phyloP scores from a whole-genome alignment of 2,329 filamentous ascomycete species.

The Aspergillus melleus region DNA sequence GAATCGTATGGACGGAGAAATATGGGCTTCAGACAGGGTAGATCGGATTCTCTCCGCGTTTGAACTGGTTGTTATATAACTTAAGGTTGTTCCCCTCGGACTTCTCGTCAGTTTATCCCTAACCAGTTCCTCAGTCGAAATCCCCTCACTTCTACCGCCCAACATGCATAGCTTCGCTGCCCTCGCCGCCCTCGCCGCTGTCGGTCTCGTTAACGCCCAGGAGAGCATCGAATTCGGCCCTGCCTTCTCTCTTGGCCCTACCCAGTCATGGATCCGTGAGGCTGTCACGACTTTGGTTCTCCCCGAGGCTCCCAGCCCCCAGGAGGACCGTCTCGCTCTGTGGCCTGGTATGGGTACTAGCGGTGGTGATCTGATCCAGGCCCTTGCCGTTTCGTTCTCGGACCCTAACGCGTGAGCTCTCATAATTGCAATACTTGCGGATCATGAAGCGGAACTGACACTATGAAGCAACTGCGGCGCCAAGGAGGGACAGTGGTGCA shows the following conservation, averaged over 20 bases:
- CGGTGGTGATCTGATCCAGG: slow-evolving; percentile 33
- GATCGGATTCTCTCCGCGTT: background rate
- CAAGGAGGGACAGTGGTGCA: slow-evolving; percentile 32
- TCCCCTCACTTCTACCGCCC: too few species aligned
- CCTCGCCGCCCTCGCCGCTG: slow-evolving; percentile 15
- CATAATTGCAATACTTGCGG: background rate
- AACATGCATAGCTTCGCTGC: background rate
- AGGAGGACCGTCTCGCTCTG: slow-evolving; percentile 30
- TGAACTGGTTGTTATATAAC: too few species aligned
- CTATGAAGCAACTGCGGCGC: slow-evolving; percentile 29
- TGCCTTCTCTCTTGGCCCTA: slow-evolving; percentile 33
- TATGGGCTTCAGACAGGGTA: background rate
- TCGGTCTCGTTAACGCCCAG: slow-evolving; percentile 16
- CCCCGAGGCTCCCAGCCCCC: slow-evolving; percentile 26
- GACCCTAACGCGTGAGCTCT: slow-evolving; percentile 27
- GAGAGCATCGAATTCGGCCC: slow-evolving; percentile 30
- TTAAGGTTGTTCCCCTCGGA: too few species aligned
- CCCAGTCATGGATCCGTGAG: slow-evolving; percentile 32
- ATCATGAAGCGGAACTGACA: background rate
- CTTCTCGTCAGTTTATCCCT: too few species aligned
- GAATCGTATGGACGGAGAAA: background rate
- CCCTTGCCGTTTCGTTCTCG: slow-evolving; percentile 30
- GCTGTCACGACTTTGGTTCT: slow-evolving; percentile 32
- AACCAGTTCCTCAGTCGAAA: too few species aligned
- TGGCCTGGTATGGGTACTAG: slow-evolving; percentile 38